phyloP scores from a whole-genome alignment of 1,284 basidiomycete species.

The Puccinia horiana region DNA sequence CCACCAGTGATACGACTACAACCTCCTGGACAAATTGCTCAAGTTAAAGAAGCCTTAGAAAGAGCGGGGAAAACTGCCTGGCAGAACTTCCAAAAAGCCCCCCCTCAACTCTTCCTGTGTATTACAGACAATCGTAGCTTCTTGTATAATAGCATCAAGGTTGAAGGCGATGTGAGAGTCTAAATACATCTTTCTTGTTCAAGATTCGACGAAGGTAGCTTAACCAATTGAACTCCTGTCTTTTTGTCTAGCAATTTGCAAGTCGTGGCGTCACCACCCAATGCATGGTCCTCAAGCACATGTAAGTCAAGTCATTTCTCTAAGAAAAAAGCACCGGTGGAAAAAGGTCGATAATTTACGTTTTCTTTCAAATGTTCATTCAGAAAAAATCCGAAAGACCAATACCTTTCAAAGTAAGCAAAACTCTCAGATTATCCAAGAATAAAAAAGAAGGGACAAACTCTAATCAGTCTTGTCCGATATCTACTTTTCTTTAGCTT shows the following conservation, averaged over 20 bases:
- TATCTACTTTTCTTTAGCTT: conserved; percentile 18
- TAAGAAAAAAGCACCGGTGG: too few relatives aligned
- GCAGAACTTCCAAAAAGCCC: not conserved
- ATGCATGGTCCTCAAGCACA: conserved; percentile 45
- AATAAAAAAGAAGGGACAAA: too few relatives aligned
- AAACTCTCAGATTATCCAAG: not conserved
- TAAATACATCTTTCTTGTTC: not conserved
- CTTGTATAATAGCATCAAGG: conserved; percentile 21
- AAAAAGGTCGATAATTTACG: not conserved
- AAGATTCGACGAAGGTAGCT: not conserved
- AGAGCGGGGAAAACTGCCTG: conserved; percentile 17
- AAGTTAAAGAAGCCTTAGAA: conserved; percentile 12
- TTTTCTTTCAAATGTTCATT: not conserved
- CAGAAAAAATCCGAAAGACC: conserved; percentile 35
- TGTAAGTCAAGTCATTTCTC: conserved; percentile 24
- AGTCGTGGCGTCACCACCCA: conserved; percentile 40
- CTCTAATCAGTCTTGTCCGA: too few relatives aligned
- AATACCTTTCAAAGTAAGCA: conserved; percentile 47
- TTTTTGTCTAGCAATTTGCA: conserved; percentile 20
- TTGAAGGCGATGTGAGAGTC: conserved; percentile 46
- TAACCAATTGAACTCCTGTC: not conserved
- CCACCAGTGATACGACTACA: conserved; percentile 10
- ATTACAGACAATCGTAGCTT: conserved; percentile 30
- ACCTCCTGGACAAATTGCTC: not conserved
- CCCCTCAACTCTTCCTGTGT: conserved; percentile 39